Conservation (phyloP, 768 basidiomycete species). For the Tricholoma flavovirens region DNA sequence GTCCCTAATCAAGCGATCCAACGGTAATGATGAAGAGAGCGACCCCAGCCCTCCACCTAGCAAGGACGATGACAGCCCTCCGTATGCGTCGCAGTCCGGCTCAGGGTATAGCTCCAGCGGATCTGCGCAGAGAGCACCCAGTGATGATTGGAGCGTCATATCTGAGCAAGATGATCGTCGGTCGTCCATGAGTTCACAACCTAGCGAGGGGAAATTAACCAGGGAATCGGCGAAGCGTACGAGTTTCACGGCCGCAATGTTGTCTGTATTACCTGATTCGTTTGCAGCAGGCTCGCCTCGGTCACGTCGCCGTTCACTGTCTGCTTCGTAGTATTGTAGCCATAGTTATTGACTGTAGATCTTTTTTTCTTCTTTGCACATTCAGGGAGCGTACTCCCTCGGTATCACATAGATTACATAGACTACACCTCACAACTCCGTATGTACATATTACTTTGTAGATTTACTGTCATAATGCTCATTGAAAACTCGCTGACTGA, state of each 20-base stretch:
- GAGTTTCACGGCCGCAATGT: slow-evolving; percentile 55
- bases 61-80: slow-evolving; percentile 22
- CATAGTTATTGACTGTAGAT: slow-evolving; percentile 1
- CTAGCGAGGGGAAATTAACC: slow-evolving; percentile 25
- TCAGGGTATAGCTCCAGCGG: slow-evolving; percentile 53
- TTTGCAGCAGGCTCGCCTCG: slow-evolving; percentile 38
- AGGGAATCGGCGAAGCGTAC: slow-evolving; percentile 47
- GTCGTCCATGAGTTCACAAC: slow-evolving; percentile 50
- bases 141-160: slow-evolving; percentile 87
- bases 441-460: slow-evolving; percentile 16
- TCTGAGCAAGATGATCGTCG: slow-evolving; percentile 66
- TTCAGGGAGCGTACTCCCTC: not conserved
- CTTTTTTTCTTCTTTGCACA: not conserved
- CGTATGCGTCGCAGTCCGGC: slow-evolving; percentile 30
- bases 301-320: slow-evolving; percentile 34
- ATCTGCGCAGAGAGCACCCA: slow-evolving; percentile 49
- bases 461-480: slow-evolving; percentile 39
- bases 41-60: slow-evolving; percentile 35
- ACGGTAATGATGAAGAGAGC: slow-evolving; percentile 27
- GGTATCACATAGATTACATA: slow-evolving; percentile 20
- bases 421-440: slow-evolving; percentile 8
- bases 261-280: slow-evolving; percentile 56
- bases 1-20: slow-evolving; percentile 66
- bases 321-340: slow-evolving; percentile 21
- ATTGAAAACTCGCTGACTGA: slow-evolving; percentile 77